These are phyloP conservation scores for Gelatoporia subvermispora DNA, from an alignment of 768 basidiomycete genomes.

Conservation along the genomic window DNA sequence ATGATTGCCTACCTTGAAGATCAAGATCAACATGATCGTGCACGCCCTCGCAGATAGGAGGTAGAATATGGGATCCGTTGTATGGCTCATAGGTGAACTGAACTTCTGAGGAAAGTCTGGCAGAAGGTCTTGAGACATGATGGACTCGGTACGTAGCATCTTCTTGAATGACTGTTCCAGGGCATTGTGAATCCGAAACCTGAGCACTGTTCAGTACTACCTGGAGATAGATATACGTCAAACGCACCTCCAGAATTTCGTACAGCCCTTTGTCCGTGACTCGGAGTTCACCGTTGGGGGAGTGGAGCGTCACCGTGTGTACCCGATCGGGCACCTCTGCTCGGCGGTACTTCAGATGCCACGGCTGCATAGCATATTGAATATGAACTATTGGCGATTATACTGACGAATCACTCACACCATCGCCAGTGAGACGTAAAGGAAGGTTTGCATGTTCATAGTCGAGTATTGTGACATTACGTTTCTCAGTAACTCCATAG, in stretches of 20 bases:
- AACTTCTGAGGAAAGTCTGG: conserved; percentile 57
- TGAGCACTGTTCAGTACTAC: conserved; percentile 21
- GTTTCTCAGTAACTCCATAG: conserved; percentile 59
- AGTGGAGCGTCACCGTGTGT: conserved; percentile 39
- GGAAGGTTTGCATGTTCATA: conserved; percentile 70
- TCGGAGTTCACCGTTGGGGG: conserved; percentile 66
- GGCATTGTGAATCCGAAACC: conserved; percentile 84
- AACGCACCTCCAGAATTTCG: conserved; percentile 54
- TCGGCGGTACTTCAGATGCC: conserved; percentile 74
- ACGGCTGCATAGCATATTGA: conserved; percentile 54
- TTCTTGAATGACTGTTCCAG: conserved; percentile 59
- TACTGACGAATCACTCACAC: conserved; percentile 43
- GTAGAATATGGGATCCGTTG: conserved; percentile 73
- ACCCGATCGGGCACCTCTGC: conserved; percentile 38
- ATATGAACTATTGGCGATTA: neutral
- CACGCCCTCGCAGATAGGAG: conserved; percentile 77
- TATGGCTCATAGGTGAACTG: conserved; percentile 51
- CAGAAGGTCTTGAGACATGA: conserved; percentile 77
- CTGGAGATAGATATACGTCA: neutral
- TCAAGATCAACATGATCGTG: conserved; percentile 82
- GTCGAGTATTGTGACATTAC: conserved; percentile 64
- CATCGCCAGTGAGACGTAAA: conserved; percentile 85
- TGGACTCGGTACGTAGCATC: conserved; percentile 66
- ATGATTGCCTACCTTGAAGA: conserved; percentile 49
- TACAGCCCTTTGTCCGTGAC: conserved; percentile 78